Base-by-base conservation (phyloP, 495 filamentous ascomycete species). In the Aspergillus asperescens region DNA sequence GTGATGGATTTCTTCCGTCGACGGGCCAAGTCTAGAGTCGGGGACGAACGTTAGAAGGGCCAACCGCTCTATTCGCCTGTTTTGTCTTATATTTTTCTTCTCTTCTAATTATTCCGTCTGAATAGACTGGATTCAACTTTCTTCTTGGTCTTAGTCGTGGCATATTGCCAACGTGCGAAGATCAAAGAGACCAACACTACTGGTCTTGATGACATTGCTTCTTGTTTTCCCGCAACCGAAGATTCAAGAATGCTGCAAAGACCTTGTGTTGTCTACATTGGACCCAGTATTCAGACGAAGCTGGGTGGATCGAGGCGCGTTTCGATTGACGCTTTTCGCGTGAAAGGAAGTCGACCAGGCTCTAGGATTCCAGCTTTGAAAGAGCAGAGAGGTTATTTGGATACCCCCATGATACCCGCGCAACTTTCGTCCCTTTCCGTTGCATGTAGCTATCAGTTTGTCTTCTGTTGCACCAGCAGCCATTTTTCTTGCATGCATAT, bases 1-100 rank as follows among this genome's bases (percentile, higher is more conserved):
- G 93, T 98, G 41, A 98, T 98, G 93, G 93, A 96, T 69, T 93
- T 96, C 68, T 98, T 98, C 74, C 80, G 93, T 61, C 75, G 91
- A 63, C 79, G 90, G 55, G 89, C 89, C 27, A 90, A 83, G 67
- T 89, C 86, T 42, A 71, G 85, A 52, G 81, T 75, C 50, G 84
- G 81, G 32, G 84, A 86, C 34, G 76, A 77, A 35, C 69, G 71
- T 48, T 76, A 65, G 68, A 42, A 12, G 15, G 16, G 23, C 28
- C 12, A 25, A 18, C 18, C 37, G 35, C 7, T 52, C 40, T 31
- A 43, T 44, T 45, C 27, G n/a, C 32, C 46, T 23, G 13, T 31
- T 50, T 29, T 16, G 25, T 51, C 42, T 37, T 42, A 42, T 48
- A 42, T 48, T 35, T 42, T 28, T 35, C 24, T 51, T 47, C 27